Conservation (phyloP, 225 moss, liverwort and hornwort species). For the Takakia lepidozioides region DNA sequence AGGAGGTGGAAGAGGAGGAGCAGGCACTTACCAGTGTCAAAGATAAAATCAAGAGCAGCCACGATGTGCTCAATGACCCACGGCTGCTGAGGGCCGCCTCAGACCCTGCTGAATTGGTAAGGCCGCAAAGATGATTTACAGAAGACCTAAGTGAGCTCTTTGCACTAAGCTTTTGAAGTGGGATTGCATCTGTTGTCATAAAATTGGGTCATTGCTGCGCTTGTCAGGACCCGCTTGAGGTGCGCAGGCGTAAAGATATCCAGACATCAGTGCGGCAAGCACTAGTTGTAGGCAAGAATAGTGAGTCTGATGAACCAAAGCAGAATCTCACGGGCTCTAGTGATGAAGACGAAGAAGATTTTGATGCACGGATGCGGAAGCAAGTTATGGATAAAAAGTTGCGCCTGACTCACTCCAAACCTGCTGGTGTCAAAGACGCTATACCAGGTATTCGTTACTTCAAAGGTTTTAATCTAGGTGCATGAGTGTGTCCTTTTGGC, state of each 20-base stretch:
- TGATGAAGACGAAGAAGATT: conserved; percentile 71
- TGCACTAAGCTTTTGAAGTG: too few relatives aligned
- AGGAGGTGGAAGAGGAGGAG: conserved; percentile 96
- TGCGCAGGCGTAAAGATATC: conserved; percentile 60
- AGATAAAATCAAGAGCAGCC: conserved; percentile 90
- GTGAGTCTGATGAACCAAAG: conserved; percentile 19
- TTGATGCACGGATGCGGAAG: conserved; percentile 91
- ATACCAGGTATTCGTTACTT: conserved; percentile 26
- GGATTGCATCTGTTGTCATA: too few relatives aligned
- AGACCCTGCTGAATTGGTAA: conserved; percentile 52
- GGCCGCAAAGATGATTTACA: too few relatives aligned
- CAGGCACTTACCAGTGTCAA: conserved; percentile 57
- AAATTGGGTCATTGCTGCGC: too few relatives aligned
- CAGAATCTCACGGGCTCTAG: conserved; percentile 21
- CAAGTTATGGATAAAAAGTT: conserved; percentile 79
- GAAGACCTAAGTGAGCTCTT: too few relatives aligned
- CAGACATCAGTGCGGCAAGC: conserved; percentile 82
- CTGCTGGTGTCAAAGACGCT: conserved; percentile 20
- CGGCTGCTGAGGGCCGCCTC: conserved; percentile 59
- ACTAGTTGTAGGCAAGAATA: conserved; percentile 42
- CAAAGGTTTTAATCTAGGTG: too few relatives aligned
- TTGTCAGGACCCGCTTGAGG: conserved; percentile 62
- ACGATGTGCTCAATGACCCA: conserved; percentile 91
- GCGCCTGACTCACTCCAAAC: conserved; percentile 43
- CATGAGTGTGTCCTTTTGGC: too few relatives aligned